Percentiles rank a stretch among this genome's conserved stretches.
These are phyloP conservation scores for Globisporangium lucens DNA, from an alignment of 352 stramenopile genomes.

Conservation along the genomic window DNA sequence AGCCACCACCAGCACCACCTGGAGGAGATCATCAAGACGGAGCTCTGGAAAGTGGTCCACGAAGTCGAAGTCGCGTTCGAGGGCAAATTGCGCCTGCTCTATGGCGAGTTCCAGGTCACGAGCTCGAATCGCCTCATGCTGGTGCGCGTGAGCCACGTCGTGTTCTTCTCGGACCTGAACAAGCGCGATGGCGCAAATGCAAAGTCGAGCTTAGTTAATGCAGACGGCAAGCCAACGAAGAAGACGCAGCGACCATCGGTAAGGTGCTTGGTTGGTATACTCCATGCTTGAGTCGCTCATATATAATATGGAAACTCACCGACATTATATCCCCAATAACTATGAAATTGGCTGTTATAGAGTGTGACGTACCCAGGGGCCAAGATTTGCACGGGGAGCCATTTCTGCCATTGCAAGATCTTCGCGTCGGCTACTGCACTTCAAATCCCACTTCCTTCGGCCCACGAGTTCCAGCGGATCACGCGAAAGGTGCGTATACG, in stretches of 20 bases:
- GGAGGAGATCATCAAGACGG: constrained; percentile 49
- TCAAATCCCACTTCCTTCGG: constrained; percentile 19
- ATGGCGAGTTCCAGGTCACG: constrained; percentile 58
- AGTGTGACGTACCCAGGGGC: constrained; percentile 13
- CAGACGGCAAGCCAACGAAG: neutral
- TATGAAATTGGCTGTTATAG: neutral
- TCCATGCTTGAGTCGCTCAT: too few species aligned
- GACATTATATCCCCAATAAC: too few species aligned
- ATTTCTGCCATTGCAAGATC: constrained; percentile 50
- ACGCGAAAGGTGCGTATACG: constrained; percentile 42
- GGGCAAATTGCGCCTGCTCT: constrained; percentile 45
- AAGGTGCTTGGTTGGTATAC: neutral
- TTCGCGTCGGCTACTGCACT: constrained; percentile 21
- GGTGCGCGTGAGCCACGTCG: constrained; percentile 46
- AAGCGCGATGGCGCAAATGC: neutral
- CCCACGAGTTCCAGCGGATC: constrained; percentile 48
- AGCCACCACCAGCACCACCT: constrained; percentile 8
- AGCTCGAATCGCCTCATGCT: constrained; percentile 50
- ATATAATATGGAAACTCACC: too few species aligned
- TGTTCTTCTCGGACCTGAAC: constrained; percentile 55
- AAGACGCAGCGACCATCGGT: constrained; percentile 20
- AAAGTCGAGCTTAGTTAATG: too few species aligned
- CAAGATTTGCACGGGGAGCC: constrained; percentile 33
- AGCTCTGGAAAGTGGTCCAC: constrained; percentile 41
- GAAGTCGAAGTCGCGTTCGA: constrained; percentile 42